Evolutionary conservation across 495 filamentous ascomycete species (phyloP).

Genomic region (Amorphotheca resinae): DNA sequence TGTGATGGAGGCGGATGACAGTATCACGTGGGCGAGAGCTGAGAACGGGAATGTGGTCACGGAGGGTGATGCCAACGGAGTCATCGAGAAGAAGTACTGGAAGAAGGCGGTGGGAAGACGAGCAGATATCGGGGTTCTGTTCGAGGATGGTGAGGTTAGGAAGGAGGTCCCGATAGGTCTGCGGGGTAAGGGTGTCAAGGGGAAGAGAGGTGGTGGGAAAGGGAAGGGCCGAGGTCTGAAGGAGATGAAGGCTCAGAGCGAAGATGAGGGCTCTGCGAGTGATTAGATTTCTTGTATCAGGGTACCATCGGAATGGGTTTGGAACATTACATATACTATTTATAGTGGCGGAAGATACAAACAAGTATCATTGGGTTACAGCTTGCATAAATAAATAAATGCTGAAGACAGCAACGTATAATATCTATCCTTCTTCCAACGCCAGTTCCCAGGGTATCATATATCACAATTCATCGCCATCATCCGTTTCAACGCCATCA

Average conservation of each 20-base stretch:
- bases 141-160: conserved; percentile 44
- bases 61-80: conserved; percentile 31
- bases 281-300: conserved; percentile 11
- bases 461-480: conserved; percentile 15
- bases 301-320: not conserved
- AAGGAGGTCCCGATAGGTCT: conserved; percentile 33
- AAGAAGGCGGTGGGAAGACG: conserved; percentile 45
- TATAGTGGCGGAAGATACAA: not conserved
- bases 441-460: conserved; percentile 18
- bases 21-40: conserved; percentile 57
- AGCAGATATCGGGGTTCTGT: conserved; percentile 47
- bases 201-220: conserved; percentile 26
- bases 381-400: too few relatives aligned
- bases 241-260: conserved; percentile 21
- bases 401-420: too few relatives aligned
- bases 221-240: conserved; percentile 23
- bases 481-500: conserved; percentile 10
- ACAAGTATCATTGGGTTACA: too few relatives aligned
- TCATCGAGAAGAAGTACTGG: conserved; percentile 32
- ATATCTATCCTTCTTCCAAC: too few relatives aligned
- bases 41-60: conserved; percentile 62
- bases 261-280: conserved; percentile 16
- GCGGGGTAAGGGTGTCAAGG: conserved; percentile 30
- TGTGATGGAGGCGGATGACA: conserved; percentile 49
- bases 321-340: too few relatives aligned